These are phyloP conservation scores for Cyberlindnera bimundalis DNA, from an alignment of 805 yeast genomes.

Conservation along the genomic window DNA sequence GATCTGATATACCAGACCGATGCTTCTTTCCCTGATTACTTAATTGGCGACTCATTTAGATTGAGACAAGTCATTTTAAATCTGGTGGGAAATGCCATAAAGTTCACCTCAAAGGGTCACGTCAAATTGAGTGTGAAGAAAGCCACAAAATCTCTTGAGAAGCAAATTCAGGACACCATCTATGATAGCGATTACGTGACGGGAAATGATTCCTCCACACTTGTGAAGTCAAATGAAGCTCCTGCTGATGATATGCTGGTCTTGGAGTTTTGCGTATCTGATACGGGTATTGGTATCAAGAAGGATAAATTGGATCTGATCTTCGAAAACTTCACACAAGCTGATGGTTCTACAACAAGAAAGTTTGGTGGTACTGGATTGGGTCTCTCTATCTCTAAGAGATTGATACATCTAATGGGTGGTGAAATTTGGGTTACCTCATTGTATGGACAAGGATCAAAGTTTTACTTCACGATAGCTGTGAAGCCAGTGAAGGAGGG, in stretches of 20 bases:
- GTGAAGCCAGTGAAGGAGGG: conserved; percentile 69
- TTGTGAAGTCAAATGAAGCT: conserved; percentile 41
- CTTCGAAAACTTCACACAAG: conserved; percentile 89
- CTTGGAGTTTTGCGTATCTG: conserved; percentile 82
- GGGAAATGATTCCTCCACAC: conserved; percentile 23
- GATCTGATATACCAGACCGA: conserved; percentile 80
- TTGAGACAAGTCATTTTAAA: conserved; percentile 83
- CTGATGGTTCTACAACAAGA: conserved; percentile 90
- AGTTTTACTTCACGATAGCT: conserved; percentile 75
- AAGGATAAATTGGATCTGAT: conserved; percentile 80
- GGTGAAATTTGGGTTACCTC: conserved; percentile 93
- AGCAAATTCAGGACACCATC: conserved; percentile 24
- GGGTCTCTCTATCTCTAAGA: conserved; percentile 84
- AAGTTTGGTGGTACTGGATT: conserved; percentile 92
- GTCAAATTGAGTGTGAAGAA: conserved; percentile 73
- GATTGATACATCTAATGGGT: conserved; percentile 85
- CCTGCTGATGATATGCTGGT: conserved; percentile 34
- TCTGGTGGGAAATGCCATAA: conserved; percentile 86
- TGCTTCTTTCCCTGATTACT: conserved; percentile 80
- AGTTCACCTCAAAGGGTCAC: conserved; percentile 79
- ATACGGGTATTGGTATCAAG: conserved; percentile 88
- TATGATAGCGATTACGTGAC: conserved; percentile 29
- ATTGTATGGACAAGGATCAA: conserved; percentile 77
- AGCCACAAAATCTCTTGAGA: conserved; percentile 31
- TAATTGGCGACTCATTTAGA: conserved; percentile 87